Conservation (phyloP, 106 monocot genomes). For the Chionographis japonica region DNA sequence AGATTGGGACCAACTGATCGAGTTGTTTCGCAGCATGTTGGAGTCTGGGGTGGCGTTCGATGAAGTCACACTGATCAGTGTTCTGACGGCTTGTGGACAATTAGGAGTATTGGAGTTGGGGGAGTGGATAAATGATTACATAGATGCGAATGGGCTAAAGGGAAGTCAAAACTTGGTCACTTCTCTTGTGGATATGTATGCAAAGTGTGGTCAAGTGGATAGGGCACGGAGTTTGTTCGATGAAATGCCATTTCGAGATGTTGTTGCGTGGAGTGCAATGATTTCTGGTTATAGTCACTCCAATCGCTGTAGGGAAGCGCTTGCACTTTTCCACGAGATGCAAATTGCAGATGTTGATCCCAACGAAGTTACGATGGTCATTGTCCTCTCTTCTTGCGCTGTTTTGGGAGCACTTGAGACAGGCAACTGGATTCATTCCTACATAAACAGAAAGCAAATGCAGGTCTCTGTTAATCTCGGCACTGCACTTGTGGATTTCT, state of each 20-base stretch:
- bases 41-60: conserved; percentile 32
- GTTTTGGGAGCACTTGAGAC: conserved; percentile 63
- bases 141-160: conserved; percentile 23
- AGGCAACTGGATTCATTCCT: conserved; percentile 75
- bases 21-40: conserved; percentile 43
- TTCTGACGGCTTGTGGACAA: conserved; percentile 61
- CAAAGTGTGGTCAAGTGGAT: conserved; percentile 51
- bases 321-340: conserved; percentile 59
- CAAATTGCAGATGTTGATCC: conserved; percentile 44
- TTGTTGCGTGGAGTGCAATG: conserved; percentile 82
- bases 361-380: conserved; percentile 75
- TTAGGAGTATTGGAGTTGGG: conserved; percentile 48
- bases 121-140: conserved; percentile 32
- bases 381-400: conserved; percentile 62
- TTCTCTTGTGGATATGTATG: conserved; percentile 55
- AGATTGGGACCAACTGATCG: conserved; percentile 33
- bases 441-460: conserved; percentile 35
- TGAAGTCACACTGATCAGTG: conserved; percentile 48
- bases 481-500: conserved; percentile 58
- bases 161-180: conserved; percentile 39
- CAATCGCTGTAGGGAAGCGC: conserved; percentile 41
- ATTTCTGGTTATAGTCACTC: conserved; percentile 60
- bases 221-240: conserved; percentile 51
- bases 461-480: conserved; percentile 52
- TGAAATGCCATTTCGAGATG: conserved; percentile 46